Evolutionary conservation across 140 eudicot species (phyloP), one percentile per base, ranked within the genome.

Genomic region (Anethum foeniculum): DNA sequence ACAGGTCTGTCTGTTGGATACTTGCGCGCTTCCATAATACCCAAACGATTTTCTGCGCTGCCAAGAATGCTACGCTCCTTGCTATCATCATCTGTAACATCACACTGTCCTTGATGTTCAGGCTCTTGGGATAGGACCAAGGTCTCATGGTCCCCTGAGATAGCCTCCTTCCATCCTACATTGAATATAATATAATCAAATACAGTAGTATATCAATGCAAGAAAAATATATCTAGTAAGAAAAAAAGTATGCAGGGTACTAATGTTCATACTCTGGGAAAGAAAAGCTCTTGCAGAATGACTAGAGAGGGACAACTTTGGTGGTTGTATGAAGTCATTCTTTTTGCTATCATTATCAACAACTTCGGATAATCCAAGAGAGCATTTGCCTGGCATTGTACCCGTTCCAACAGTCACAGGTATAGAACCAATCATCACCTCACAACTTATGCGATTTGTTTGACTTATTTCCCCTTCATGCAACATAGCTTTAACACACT

Each of bases 101-200:
- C 86, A 21, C 82, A 46, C 18, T 41, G 56, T 27, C 73, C 81
- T 23, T 88, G 83, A 74, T 76, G 71, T 47, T 84, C 88, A 25
- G 82, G 77, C 48, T 78, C 89, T 9, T 88, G 60, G 11, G 90
- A 82, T 34, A 90, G 83, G 77, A 82, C 89, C 79, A 93, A 76
- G 76, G 81, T 86, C 86, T 86, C 93, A 78, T 93, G 98, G 39
- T 93, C 97, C 85, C 88, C 88, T 19, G 97, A 64, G 25, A 88
- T 87, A 28, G 92, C 98, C 84, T 93, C 96, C 84, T 91, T 90
- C 97, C 97, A 93, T 85, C 98, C 98, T 93, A 87, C 28, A 71
- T 6, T 44, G 60, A 9, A 56, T 73, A 23, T 32, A 38, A 41
- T 13, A 73, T 49, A n/a, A 41, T 64, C 54, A 82, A 79, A 74